Evolutionary conservation across 2,329 filamentous ascomycete species (phyloP).

Genomic region (Phaeosphaeria sp.): DNA sequence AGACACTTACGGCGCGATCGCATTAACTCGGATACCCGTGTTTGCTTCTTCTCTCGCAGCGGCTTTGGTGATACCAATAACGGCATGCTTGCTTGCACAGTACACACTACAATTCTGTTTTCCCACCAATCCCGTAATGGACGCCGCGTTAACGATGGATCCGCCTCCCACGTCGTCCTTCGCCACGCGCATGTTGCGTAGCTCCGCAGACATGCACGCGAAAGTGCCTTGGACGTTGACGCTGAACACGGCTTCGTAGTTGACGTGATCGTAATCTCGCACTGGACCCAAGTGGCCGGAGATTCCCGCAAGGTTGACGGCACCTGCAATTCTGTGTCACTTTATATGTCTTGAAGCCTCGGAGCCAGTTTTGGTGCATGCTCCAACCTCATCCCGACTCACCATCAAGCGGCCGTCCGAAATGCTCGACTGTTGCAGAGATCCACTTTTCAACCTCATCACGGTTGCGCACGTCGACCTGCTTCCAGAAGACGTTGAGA

Average conservation of each 20-base stretch:
- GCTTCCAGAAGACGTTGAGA: slow-evolving; percentile 7
- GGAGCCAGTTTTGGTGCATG: background rate
- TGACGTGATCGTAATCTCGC: slow-evolving; percentile 37
- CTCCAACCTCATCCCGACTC: background rate
- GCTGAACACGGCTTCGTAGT: slow-evolving; percentile 41
- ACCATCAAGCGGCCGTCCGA: background rate
- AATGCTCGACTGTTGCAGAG: background rate
- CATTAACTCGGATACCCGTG: slow-evolving; percentile 49
- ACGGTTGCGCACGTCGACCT: slow-evolving; percentile 43
- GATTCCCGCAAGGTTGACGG: slow-evolving; percentile 45
- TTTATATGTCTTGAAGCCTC: background rate
- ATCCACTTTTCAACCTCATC: slow-evolving; percentile 45
- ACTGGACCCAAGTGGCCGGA: slow-evolving; percentile 41
- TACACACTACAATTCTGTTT: slow-evolving; percentile 31
- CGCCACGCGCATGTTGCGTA: slow-evolving; percentile 46
- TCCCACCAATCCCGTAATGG: slow-evolving; percentile 54
- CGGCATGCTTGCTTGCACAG: slow-evolving; percentile 35
- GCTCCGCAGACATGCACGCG: slow-evolving; percentile 40
- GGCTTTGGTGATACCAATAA: slow-evolving; percentile 43
- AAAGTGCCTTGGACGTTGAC: slow-evolving; percentile 46
- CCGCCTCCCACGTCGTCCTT: slow-evolving; percentile 22
- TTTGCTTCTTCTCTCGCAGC: slow-evolving; percentile 47
- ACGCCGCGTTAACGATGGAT: slow-evolving; percentile 52
- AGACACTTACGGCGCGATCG: slow-evolving; percentile 50
- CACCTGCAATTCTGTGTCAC: background rate